These are phyloP conservation scores for Colletotrichum spinosum DNA, from an alignment of 2,329 filamentous ascomycete species.

Conservation along the genomic window DNA sequence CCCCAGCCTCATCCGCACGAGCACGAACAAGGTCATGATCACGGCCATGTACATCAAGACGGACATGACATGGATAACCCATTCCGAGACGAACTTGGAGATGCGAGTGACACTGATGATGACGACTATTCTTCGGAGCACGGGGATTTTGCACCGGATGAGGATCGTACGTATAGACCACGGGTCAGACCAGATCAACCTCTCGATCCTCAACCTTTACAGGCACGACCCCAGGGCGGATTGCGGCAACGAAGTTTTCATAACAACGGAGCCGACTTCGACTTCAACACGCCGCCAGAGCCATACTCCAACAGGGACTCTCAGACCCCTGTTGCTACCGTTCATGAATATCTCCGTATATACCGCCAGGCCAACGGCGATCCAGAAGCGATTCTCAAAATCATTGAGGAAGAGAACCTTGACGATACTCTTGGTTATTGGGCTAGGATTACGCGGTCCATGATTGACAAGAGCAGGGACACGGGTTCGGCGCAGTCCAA, in stretches of 20 bases:
- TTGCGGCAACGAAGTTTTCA: conserved; percentile 11
- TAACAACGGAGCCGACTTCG: conserved; percentile 10
- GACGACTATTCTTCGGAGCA: conserved; percentile 18
- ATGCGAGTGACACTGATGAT: conserved; percentile 22
- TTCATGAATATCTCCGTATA: conserved; percentile 63
- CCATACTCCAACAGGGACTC: conserved; percentile 4
- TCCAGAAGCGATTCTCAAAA: conserved; percentile 66
- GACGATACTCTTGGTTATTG: conserved; percentile 70
- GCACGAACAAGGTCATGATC: conserved; percentile 31
- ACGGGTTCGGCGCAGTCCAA: conserved; percentile 10
- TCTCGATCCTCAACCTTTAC: not conserved
- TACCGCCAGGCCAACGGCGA: conserved; percentile 72
- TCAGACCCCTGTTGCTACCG: conserved; percentile 41
- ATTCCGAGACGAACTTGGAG: conserved; percentile 10
- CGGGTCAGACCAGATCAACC: conserved; percentile 25
- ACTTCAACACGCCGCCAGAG: conserved; percentile 29
- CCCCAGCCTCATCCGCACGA: conserved; percentile 14
- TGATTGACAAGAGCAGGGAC: conserved; percentile 38
- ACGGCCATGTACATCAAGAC: conserved; percentile 3
- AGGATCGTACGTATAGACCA: conserved; percentile 13
- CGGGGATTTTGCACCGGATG: conserved; percentile 3
- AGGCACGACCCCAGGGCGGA: not conserved
- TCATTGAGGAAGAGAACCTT: conserved; percentile 71
- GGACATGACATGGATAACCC: conserved; percentile 4
- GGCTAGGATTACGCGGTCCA: conserved; percentile 60